These are phyloP conservation scores for Tylopilus plumbeoviolaceoides DNA, from an alignment of 768 basidiomycete genomes.

Conservation along the genomic window DNA sequence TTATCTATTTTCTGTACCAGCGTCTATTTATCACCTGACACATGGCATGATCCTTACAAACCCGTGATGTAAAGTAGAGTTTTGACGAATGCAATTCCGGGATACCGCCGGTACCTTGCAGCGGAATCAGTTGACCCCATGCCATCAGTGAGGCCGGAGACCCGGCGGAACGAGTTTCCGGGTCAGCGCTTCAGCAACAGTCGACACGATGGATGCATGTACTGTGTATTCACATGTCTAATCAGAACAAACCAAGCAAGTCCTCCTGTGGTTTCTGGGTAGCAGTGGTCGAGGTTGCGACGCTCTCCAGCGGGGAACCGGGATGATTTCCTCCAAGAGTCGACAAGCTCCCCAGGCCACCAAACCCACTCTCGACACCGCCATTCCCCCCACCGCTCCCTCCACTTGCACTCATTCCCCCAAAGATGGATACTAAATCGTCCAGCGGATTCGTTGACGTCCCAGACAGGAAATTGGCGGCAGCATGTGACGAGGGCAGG, in stretches of 20 bases:
- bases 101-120: too few relatives aligned
- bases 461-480: conserved; percentile 69
- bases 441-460: conserved; percentile 88
- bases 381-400: conserved; percentile 10
- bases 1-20: too few relatives aligned
- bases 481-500: conserved; percentile 66
- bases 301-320: conserved; percentile 21
- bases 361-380: conserved; percentile 10
- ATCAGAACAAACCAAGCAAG: conserved; percentile 52
- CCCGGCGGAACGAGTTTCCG: too few relatives aligned
- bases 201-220: neutral
- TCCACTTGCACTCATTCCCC: conserved; percentile 39
- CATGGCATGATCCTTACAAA: too few relatives aligned
- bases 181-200: too few relatives aligned
- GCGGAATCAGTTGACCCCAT: too few relatives aligned
- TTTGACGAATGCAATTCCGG: too few relatives aligned
- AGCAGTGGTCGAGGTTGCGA: conserved; percentile 16
- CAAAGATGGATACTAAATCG: conserved; percentile 92
- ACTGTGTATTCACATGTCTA: neutral
- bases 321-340: conserved; percentile 1
- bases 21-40: too few relatives aligned
- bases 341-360: conserved; percentile 18
- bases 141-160: too few relatives aligned
- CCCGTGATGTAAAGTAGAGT: too few relatives aligned
- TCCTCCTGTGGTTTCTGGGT: conserved; percentile 44